A percentile compares a stretch with the other conserved stretches of the same genome.
Conservation (phyloP, 306 rosid genomes). For the Fragaria nilgerrensis region DNA sequence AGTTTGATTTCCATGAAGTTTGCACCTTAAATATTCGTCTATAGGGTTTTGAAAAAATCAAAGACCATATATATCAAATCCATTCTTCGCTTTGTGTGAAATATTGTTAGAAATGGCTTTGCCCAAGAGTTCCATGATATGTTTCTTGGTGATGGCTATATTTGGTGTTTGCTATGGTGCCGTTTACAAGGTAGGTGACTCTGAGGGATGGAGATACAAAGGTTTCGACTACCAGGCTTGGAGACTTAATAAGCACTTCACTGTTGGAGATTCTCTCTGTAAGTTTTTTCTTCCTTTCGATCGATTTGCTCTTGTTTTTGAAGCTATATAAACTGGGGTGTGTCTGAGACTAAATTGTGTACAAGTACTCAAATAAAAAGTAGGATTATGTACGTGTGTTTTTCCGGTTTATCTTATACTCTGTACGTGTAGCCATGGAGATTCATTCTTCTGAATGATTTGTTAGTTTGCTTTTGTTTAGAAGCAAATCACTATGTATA, state of each 20-base stretch:
- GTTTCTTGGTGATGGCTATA: not conserved
- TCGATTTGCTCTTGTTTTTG: too few species aligned
- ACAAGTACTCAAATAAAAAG: not conserved
- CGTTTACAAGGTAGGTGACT: slow-evolving; percentile 38
- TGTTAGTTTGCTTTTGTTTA: not conserved
- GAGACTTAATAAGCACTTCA: slow-evolving; percentile 30
- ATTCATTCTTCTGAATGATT: not conserved
- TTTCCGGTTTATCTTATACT: not conserved
- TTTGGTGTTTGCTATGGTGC: slow-evolving; percentile 18
- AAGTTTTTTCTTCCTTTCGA: not conserved
- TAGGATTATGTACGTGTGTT: not conserved
- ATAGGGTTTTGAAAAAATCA: not conserved
- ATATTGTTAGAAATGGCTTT: slow-evolving; percentile 9
- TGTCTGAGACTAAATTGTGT: not conserved
- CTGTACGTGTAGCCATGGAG: not conserved
- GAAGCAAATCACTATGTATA: not conserved
- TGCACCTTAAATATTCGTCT: not conserved
- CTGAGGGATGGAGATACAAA: slow-evolving; percentile 39
- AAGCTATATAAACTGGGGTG: not conserved
- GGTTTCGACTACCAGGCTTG: slow-evolving; percentile 28
- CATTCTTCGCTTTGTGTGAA: not conserved
- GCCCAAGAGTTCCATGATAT: not conserved
- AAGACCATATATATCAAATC: not conserved
- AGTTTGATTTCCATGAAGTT: not conserved
- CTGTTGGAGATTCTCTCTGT: slow-evolving; percentile 35